Conservation (phyloP, 306 rosid species). For the Phaseolus lunatus region DNA sequence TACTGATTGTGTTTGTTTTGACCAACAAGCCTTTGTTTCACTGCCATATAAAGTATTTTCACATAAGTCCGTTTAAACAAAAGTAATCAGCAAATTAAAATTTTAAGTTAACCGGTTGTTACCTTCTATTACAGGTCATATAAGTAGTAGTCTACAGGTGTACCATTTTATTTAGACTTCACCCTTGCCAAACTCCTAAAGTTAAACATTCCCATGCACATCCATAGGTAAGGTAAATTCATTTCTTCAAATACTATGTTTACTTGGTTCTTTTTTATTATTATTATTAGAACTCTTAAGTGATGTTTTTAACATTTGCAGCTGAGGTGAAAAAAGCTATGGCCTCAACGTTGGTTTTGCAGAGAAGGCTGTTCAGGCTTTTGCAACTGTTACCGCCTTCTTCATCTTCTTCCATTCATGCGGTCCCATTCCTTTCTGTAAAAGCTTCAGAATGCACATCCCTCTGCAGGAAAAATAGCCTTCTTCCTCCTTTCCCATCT, state of each 20-base stretch:
- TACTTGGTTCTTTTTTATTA: neutral
- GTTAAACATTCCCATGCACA: neutral
- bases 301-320: constrained; percentile 6
- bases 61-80: too few relatives aligned
- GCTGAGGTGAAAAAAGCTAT: constrained; percentile 43
- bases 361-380: constrained; percentile 58
- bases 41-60: too few relatives aligned
- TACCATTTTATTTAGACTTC: too few relatives aligned
- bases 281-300: neutral
- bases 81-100: too few relatives aligned
- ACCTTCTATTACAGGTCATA: too few relatives aligned
- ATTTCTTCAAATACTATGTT: neutral
- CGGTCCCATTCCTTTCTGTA: constrained; percentile 36
- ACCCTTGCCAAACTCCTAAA: too few relatives aligned
- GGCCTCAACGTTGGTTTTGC: constrained; percentile 63
- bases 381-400: constrained; percentile 45
- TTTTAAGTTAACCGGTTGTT: too few relatives aligned
- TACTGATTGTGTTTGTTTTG: too few relatives aligned
- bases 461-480: neutral
- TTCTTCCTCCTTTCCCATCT: constrained; percentile 34
- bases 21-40: too few relatives aligned
- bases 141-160: too few relatives aligned
- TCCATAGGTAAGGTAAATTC: neutral
- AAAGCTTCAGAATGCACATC: constrained; percentile 42
- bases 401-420: constrained; percentile 35